Evolutionary conservation across 2,329 filamentous ascomycete genomes (phyloP), one percentile per base, ranked within the genome.

Genomic region (Aspergillus cejpii): DNA sequence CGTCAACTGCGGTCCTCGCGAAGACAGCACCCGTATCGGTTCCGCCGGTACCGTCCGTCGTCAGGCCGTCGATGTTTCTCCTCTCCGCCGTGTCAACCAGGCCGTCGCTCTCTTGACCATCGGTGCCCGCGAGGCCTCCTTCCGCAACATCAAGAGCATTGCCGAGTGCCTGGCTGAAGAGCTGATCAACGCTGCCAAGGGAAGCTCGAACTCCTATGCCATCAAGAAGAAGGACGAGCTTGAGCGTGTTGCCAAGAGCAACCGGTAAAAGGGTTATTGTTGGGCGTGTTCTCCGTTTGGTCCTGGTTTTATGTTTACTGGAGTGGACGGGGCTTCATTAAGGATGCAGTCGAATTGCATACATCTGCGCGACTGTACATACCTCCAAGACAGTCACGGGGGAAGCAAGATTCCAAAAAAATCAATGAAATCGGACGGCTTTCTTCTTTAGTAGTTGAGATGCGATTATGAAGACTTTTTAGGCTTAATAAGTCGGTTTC

Each of bases 161-260:
- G 90, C 94, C 68, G 92, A 98, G 83, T 97, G 92, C 81, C 80
- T 98, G 68, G 92, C 92, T 72, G 94, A 98, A 79, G 92, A 98
- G 84, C 83, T 98, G 74, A 97, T 98, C 85, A 98, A 98, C 83
- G 94, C 94, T 73, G 94, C 94, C 75, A 98, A 98, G 88, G 92
- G 92, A 71, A 94, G 86, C 84, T 94, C 87, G 79, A 98, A 98
- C 89, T 96, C 90, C 63, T 98, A 97, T 75, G 92, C 94, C 69
- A 98, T 98, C 85, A 98, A 98, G 89, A 98, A 98, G 89, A 98
- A 98, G 91, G 92, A 98, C 76, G 94, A 98, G 86, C 78, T 98
- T 79, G 92, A 98, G 86, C 92, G 92, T 92, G 92, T 98, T 68
- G 92, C 92, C 78, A 98, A 98, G 88, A 88, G 83, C 83, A 98